Base-by-base conservation (phyloP, 2,329 filamentous ascomycete genomes). In the Exophiala oligosperma region DNA sequence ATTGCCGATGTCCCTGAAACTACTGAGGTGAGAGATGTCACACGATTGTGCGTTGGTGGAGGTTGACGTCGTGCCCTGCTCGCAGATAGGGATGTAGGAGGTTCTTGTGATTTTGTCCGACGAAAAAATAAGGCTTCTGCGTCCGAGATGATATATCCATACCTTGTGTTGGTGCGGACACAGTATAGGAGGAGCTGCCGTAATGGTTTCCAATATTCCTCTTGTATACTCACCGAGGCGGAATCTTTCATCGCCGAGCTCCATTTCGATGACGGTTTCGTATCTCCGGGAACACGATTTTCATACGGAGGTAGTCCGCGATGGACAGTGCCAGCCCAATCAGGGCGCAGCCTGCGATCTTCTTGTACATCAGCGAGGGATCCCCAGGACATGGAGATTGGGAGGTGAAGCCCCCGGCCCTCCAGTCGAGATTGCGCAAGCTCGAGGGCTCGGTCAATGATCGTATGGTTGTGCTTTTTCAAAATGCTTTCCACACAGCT, bases 1-100 rank as follows among this genome's bases (percentile, higher is more conserved):
- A 43, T 43, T 43, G 40, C 40, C 40, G 40, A 43, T 43, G 40
- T 43, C 40, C 40, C 40, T 43, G 40, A 43, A 43, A 43, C 40
- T 43, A 43, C 40, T 43, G 40, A 43, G 40, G 40, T 9, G 40
- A 43, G 40, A 43, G 40, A 43, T 3, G 40, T 9, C 40, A 43
- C 40, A 43, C 26, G 26, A 28, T 28, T 28, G 26, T 28, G 26
- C 26, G 26, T 28, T 28, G 26, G 2, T 28, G 26, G 26, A 28
- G 26, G 26, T 28, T 28, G 26, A 28, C 26, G 26, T 28, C 26
- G 26, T 28, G 26, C 26, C 26, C 26, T 28, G 26, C 26, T 28
- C 26, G 26, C 26, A 28, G 26, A 28, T 28, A 28, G 2, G 26
- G 26, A 28, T 28, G 26, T 28, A 28, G 26, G 26, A 28, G 26